Percentiles rank a stretch among this genome's conserved stretches.
Evolutionary conservation across 306 rosid genomes (phyloP).

Genomic region (Cotoneaster glaucophyllus): DNA sequence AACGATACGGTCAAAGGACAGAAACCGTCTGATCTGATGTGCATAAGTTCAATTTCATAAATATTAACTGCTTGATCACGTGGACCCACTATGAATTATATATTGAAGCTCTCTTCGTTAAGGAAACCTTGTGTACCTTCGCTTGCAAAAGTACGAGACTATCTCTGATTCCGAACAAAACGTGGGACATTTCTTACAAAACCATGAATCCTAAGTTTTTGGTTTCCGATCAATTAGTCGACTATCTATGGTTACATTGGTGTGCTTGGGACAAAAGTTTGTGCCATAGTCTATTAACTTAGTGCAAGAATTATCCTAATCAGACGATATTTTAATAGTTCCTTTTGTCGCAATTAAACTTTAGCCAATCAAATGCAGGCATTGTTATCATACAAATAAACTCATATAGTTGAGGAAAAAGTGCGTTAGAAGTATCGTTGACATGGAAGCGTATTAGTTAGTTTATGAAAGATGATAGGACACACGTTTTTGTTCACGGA

Average conservation of each 20-base stretch:
- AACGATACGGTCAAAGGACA: slow-evolving; percentile 8
- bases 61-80: background rate
- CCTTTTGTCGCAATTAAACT: background rate
- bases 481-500: background rate
- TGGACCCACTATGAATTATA: slow-evolving; percentile 1
- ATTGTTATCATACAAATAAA: background rate
- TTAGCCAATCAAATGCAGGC: background rate
- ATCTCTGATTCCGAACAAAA: no score
- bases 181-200: no score
- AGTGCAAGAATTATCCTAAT: no score
- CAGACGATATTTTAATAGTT: no score
- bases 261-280: no score
- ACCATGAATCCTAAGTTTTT: no score
- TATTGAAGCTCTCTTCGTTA: background rate
- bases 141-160: background rate
- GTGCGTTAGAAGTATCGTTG: background rate
- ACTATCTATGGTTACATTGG: no score
- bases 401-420: background rate
- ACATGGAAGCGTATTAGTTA: background rate
- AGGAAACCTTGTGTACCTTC: background rate
- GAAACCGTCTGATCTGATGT: background rate
- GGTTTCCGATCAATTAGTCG: no score
- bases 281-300: no score
- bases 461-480: background rate
- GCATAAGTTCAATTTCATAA: background rate